Conservation (phyloP, 1,284 basidiomycete genomes). For the Ceratobasidium sp. region DNA sequence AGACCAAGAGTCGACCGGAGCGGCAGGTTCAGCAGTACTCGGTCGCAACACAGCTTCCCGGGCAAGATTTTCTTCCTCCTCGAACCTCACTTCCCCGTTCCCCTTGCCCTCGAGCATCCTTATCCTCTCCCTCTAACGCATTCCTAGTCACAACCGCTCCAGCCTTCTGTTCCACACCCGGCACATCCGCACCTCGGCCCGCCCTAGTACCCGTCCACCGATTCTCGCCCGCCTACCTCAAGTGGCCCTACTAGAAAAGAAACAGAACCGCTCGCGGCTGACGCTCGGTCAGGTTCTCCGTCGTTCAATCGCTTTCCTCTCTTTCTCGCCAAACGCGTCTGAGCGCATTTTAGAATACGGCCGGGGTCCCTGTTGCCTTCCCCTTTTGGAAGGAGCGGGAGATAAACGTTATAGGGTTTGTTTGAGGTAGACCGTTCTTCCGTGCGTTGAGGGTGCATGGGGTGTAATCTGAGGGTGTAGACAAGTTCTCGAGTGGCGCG, state of each 20-base stretch:
- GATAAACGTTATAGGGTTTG: constrained; percentile 88
- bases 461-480: too few species aligned
- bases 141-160: constrained; percentile 88
- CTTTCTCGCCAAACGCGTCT: constrained; percentile 88
- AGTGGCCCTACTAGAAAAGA: too few species aligned
- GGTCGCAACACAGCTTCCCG: constrained; percentile 64
- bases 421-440: constrained; percentile 93
- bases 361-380: constrained; percentile 9
- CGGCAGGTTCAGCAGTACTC: constrained; percentile 41
- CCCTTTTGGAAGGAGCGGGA: constrained; percentile 62
- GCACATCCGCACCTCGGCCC: constrained; percentile 56
- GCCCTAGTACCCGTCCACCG: constrained; percentile 51
- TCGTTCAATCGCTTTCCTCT: constrained; percentile 94
- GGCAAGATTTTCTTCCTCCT: constrained; percentile 58
- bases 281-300: constrained; percentile 71
- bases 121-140: constrained; percentile 81
- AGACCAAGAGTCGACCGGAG: constrained; percentile 45
- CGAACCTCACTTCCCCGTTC: constrained; percentile 66
- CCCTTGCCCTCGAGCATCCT: constrained; percentile 51
- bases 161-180: constrained; percentile 78
- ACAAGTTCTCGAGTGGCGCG: constrained; percentile 97
- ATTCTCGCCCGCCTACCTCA: too few species aligned
- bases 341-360: constrained; percentile 87
- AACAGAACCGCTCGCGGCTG: too few species aligned
- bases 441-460: constrained; percentile 88